phyloP scores from a whole-genome alignment of 2,329 filamentous ascomycete species.

The Pseudomassariella vexata region DNA sequence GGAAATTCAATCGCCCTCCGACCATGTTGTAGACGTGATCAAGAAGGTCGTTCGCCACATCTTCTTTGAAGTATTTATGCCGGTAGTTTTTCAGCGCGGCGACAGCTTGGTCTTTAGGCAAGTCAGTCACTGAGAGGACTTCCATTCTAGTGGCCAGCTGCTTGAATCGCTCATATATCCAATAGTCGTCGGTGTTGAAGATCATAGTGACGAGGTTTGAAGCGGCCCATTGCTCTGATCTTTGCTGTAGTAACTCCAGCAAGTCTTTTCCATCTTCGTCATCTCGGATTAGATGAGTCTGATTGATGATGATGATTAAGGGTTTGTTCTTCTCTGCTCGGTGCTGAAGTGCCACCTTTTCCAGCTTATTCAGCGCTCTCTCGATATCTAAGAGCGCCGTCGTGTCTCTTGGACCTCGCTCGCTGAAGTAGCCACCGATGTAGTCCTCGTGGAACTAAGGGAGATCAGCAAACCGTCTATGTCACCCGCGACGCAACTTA shows the following conservation, averaged over 20 bases:
- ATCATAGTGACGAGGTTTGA: conserved; percentile 85
- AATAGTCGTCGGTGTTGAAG: conserved; percentile 96
- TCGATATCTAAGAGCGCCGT: conserved; percentile 93
- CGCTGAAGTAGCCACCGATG: conserved; percentile 92
- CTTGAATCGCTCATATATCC: conserved; percentile 94
- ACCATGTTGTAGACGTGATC: conserved; percentile 80
- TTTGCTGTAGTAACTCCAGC: conserved; percentile 89
- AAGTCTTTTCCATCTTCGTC: conserved; percentile 91
- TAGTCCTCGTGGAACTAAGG: conserved; percentile 97
- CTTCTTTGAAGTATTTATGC: conserved; percentile 67
- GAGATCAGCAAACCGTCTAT: not conserved
- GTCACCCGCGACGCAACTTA: not conserved
- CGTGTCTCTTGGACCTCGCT: conserved; percentile 84
- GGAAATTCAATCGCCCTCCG: conserved; percentile 80
- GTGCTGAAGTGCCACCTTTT: conserved; percentile 81
- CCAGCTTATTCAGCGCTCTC: conserved; percentile 92
- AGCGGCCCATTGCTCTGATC: conserved; percentile 94
- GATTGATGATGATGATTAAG: conserved; percentile 90
- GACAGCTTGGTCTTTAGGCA: conserved; percentile 74
- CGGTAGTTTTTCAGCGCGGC: conserved; percentile 74
- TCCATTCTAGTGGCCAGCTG: conserved; percentile 92
- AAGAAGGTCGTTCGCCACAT: conserved; percentile 47
- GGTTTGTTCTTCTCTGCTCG: conserved; percentile 59
- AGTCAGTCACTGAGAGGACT: conserved; percentile 77
- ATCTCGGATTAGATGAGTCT: conserved; percentile 83